Percentiles rank a stretch among this genome's conserved stretches.
phyloP scores from a whole-genome alignment of 106 monocot genomes.

The Triglochin maritima region DNA sequence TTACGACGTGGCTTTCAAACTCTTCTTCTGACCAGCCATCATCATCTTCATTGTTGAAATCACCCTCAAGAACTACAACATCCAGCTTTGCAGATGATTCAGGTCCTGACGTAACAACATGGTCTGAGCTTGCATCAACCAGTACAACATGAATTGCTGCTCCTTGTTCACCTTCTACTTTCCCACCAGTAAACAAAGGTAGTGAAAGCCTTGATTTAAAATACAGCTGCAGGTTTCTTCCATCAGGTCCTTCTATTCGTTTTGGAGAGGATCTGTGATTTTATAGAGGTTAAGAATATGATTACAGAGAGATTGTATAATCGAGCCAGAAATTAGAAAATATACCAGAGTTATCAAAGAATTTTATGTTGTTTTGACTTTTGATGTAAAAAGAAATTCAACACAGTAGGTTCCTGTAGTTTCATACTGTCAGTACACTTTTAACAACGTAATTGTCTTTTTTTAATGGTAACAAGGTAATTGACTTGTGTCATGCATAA shows the following conservation, averaged over 20 bases:
- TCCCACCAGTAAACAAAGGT: slow-evolving; percentile 24
- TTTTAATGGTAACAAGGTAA: too few species aligned
- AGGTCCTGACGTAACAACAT: slow-evolving; percentile 19
- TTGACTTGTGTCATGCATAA: too few species aligned
- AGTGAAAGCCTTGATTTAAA: slow-evolving; percentile 16
- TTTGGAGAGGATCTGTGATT: slow-evolving; percentile 15
- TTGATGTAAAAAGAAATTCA: not conserved
- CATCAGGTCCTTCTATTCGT: slow-evolving; percentile 23
- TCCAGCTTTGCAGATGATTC: slow-evolving; percentile 24
- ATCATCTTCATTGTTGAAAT: slow-evolving; percentile 31
- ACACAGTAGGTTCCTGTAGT: not conserved
- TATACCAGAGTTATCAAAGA: not conserved
- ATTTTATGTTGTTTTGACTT: too few species aligned
- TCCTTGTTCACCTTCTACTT: slow-evolving; percentile 28
- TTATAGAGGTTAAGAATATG: not conserved
- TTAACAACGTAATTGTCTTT: too few species aligned
- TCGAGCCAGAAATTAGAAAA: not conserved
- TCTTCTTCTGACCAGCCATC: slow-evolving; percentile 24
- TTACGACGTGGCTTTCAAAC: slow-evolving; percentile 21
- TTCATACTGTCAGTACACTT: too few species aligned
- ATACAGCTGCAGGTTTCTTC: slow-evolving; percentile 21
- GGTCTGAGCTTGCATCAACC: slow-evolving; percentile 16
- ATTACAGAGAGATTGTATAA: not conserved
- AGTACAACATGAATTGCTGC: slow-evolving; percentile 27
- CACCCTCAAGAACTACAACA: slow-evolving; percentile 24